Conservation (phyloP, 2,329 filamentous ascomycete genomes). For the Fusarium mundagurra region DNA sequence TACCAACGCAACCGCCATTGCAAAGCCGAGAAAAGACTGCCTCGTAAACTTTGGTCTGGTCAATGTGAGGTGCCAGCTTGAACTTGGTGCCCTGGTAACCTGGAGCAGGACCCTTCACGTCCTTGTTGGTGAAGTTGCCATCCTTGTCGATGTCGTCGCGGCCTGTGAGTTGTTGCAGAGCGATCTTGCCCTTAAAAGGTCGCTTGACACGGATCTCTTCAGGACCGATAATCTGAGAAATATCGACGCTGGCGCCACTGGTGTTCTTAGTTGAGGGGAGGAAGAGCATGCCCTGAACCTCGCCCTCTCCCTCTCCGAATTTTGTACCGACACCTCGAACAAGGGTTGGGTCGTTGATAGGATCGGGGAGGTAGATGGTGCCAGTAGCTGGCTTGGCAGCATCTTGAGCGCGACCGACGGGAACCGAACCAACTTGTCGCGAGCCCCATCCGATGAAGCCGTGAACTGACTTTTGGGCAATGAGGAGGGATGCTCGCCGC, state of each 20-base stretch:
- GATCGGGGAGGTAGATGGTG: conserved; percentile 88
- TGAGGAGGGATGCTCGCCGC: conserved; percentile 89
- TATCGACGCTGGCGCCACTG: conserved; percentile 82
- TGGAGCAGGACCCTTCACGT: conserved; percentile 62
- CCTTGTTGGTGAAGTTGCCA: conserved; percentile 68
- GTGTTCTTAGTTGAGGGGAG: conserved; percentile 84
- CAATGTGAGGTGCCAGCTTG: conserved; percentile 90
- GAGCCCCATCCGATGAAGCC: conserved; percentile 92
- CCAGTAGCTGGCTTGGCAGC: conserved; percentile 82
- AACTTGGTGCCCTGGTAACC: conserved; percentile 82
- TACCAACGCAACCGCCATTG: conserved; percentile 88
- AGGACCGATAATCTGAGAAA: conserved; percentile 80
- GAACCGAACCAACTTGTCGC: conserved; percentile 85
- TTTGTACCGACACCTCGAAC: conserved; percentile 82
- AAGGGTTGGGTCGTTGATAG: conserved; percentile 83
- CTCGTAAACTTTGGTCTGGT: conserved; percentile 93
- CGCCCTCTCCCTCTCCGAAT: conserved; percentile 77
- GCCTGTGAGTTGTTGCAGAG: conserved; percentile 84
- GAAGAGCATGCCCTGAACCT: conserved; percentile 85
- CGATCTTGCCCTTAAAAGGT: conserved; percentile 79
- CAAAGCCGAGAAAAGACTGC: conserved; percentile 88
- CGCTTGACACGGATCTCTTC: conserved; percentile 89
- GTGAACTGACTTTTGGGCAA: conserved; percentile 94
- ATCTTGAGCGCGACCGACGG: conserved; percentile 93
- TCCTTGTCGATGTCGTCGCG: conserved; percentile 76